Percentiles rank a stretch among this genome's conserved stretches.
Evolutionary conservation across 148 eudicot genomes (phyloP).

Genomic region (Fallopia convolvulus): DNA sequence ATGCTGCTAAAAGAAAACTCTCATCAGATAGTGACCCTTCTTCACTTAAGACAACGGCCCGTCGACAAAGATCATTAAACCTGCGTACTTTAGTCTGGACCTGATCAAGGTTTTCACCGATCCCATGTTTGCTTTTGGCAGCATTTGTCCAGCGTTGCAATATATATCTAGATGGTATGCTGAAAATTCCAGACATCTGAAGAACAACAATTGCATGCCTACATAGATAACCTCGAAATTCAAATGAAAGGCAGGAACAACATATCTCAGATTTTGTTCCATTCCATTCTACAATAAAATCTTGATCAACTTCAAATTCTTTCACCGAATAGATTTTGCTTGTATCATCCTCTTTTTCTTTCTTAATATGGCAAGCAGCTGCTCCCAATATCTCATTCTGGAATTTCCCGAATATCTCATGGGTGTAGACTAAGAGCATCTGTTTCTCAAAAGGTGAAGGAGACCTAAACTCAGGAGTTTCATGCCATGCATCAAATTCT

Average conservation of each 20-base stretch:
- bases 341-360: slow-evolving; percentile 39
- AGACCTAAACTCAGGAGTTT: slow-evolving; percentile 53
- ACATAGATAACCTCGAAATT: slow-evolving; percentile 52
- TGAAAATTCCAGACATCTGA: slow-evolving; percentile 66
- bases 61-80: slow-evolving; percentile 53
- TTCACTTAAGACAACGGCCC: slow-evolving; percentile 60
- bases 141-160: slow-evolving; percentile 68
- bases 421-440: slow-evolving; percentile 49
- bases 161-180: slow-evolving; percentile 50
- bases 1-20: slow-evolving; percentile 40
- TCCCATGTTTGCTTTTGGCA: slow-evolving; percentile 46
- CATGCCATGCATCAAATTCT: slow-evolving; percentile 66
- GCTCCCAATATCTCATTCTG: slow-evolving; percentile 67
- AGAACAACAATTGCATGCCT: slow-evolving; percentile 59
- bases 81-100: slow-evolving; percentile 51
- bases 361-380: slow-evolving; percentile 66
- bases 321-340: slow-evolving; percentile 40
- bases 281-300: slow-evolving; percentile 48
- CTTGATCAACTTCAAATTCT: slow-evolving; percentile 52
- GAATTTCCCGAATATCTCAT: slow-evolving; percentile 48
- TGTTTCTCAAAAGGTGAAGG: slow-evolving; percentile 71
- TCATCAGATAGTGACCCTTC: slow-evolving; percentile 58
- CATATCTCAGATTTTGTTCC: slow-evolving; percentile 40
- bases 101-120: slow-evolving; percentile 42
- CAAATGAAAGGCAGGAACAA: slow-evolving; percentile 59